Percentiles rank a stretch among this genome's conserved stretches.
These are phyloP conservation scores for Yamadazyma scolyti DNA, from an alignment of 805 yeast genomes.

Conservation along the genomic window DNA sequence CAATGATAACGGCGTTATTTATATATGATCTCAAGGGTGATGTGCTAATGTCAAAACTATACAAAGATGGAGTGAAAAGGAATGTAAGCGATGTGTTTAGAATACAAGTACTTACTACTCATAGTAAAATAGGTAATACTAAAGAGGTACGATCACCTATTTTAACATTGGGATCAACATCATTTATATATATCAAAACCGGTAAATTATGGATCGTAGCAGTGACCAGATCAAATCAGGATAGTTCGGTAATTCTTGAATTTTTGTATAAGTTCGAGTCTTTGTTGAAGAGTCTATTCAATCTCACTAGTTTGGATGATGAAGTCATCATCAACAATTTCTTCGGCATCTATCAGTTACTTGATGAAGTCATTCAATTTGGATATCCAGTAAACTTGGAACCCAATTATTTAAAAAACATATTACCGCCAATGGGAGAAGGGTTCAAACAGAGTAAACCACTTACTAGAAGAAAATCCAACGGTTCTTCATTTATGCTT, in stretches of 20 bases:
- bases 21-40: slow-evolving; percentile 80
- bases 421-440: slow-evolving; percentile 9
- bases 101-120: slow-evolving; percentile 80
- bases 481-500: slow-evolving; percentile 5
- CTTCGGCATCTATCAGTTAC: slow-evolving; percentile 64
- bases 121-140: slow-evolving; percentile 13
- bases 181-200: slow-evolving; percentile 73
- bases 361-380: slow-evolving; percentile 73
- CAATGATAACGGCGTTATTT: slow-evolving; percentile 82
- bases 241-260: slow-evolving; percentile 77
- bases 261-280: slow-evolving; percentile 62
- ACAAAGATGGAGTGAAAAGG: slow-evolving; percentile 71
- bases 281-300: slow-evolving; percentile 36
- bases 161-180: slow-evolving; percentile 86
- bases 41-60: slow-evolving; percentile 68
- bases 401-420: slow-evolving; percentile 19
- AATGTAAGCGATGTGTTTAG: slow-evolving; percentile 85
- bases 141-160: slow-evolving; percentile 34
- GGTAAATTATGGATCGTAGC: slow-evolving; percentile 76
- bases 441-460: slow-evolving; percentile 8
- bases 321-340: slow-evolving; percentile 61
- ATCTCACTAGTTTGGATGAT: slow-evolving; percentile 24
- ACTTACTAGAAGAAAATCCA: slow-evolving; percentile 9
- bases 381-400: slow-evolving; percentile 77
- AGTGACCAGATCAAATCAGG: slow-evolving; percentile 85